Evolutionary conservation across 345 rosid genomes (phyloP), one percentile per base, ranked within the genome.

Genomic region (Rubroshorea leprosula): DNA sequence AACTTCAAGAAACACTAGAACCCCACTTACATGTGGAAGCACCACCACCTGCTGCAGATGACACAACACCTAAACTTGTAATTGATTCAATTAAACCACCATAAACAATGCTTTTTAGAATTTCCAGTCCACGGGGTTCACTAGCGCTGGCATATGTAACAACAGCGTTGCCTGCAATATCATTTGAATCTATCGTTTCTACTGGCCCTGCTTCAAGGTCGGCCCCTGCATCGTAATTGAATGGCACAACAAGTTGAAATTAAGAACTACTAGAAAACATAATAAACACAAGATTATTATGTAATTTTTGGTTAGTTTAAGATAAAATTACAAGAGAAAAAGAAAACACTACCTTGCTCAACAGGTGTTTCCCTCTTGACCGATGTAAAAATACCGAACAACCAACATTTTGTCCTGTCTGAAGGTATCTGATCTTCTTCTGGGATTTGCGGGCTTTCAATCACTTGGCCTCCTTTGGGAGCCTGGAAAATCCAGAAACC

Each of bases 31-130:
- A 60, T 65, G 85, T 80, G 22, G 76, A 20, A 24, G 89, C 83
- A 66, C 89, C 87, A 46, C 85, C 78, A 61, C 87, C 93, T 7
- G 87, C 96, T 6, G 98, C 95, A 72, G 98, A 92, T 27, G 90
- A 77, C 41, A 92, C 89, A 46, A 92, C 78, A 43, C 82, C 82
- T 13, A 86, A 78, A 69, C 96, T 83, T 62, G 98, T 72, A 59
- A 86, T 78, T 52, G 80, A 77, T 80, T 92, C 95, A 21, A 76
- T 23, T 52, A 92, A 70, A 68, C 98, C 98, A 56, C 98, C 98
- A 14, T 84, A 92, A 0, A 86, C 86, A 23, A 92, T 80, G 77
- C 98, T 79, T 77, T 86, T 92, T 58, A 86, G 31, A 54, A 89
- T 69, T 44, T 89, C 98, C 64, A 68, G 35, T 50, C 64, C 69